Conservation (phyloP, 2,329 filamentous ascomycete genomes). For the Ceratocystis cubensis region DNA sequence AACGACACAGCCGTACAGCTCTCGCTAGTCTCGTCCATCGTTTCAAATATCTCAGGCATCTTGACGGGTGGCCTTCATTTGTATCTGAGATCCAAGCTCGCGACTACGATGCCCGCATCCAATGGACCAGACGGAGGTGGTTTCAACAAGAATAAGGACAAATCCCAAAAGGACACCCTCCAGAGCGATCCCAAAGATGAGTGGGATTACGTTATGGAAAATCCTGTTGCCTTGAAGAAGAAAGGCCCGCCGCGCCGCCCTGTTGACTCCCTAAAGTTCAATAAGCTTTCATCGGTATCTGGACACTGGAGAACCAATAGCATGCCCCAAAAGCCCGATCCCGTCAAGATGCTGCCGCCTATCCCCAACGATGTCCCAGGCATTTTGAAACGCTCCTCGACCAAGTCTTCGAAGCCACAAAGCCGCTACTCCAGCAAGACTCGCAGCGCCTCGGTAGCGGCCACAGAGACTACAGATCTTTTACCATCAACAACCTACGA, state of each 20-base stretch:
- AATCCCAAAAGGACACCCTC: not conserved
- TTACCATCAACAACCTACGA: conserved; percentile 16
- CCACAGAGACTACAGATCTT: conserved; percentile 4
- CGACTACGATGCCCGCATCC: conserved; percentile 27
- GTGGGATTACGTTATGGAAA: not conserved
- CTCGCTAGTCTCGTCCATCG: conserved; percentile 52
- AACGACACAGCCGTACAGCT: conserved; percentile 36
- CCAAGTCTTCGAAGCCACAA: not conserved
- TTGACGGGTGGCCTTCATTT: conserved; percentile 53
- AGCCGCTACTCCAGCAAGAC: not conserved
- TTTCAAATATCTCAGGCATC: conserved; percentile 53
- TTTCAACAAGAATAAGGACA: not conserved
- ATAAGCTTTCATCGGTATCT: not conserved
- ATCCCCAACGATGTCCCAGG: not conserved
- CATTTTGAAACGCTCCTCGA: conserved; percentile 6
- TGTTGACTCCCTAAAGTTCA: not conserved
- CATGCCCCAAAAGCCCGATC: conserved; percentile 17
- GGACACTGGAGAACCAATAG: not conserved
- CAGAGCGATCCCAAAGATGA: not conserved
- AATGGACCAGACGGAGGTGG: not conserved
- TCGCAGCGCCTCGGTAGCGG: not conserved
- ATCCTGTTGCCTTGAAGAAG: not conserved
- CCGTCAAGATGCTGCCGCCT: conserved; percentile 9
- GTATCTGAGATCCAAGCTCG: conserved; percentile 51
- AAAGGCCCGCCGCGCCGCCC: not conserved